These are phyloP conservation scores for Teunomyces funiuensis DNA, from an alignment of 805 yeast genomes.

Conservation along the genomic window DNA sequence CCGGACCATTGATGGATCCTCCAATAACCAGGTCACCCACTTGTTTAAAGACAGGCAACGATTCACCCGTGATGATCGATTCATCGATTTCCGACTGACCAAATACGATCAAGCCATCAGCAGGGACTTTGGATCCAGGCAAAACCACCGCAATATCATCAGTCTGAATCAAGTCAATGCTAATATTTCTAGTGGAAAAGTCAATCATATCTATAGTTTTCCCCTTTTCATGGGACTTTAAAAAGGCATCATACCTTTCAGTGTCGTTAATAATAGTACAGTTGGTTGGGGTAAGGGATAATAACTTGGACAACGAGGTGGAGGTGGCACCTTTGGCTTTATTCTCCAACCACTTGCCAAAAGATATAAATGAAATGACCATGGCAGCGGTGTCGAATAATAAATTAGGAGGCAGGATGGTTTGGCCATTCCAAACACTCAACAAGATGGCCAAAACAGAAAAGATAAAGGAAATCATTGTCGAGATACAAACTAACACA, in stretches of 20 bases:
- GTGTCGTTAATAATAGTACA: conserved; percentile 61
- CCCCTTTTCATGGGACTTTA: conserved; percentile 11
- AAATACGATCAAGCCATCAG: conserved; percentile 78
- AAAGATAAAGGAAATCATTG: conserved; percentile 72
- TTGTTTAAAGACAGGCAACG: conserved; percentile 66
- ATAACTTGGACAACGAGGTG: conserved; percentile 75
- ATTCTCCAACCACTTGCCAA: conserved; percentile 91
- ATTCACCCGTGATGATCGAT: conserved; percentile 89
- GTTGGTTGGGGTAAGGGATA: conserved; percentile 76
- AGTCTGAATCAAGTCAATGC: conserved; percentile 74
- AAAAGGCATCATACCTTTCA: conserved; percentile 20
- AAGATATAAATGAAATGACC: conserved; percentile 77
- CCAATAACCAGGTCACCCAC: conserved; percentile 71
- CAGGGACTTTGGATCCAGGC: conserved; percentile 88
- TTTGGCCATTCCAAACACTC: conserved; percentile 43
- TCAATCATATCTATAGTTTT: conserved; percentile 17
- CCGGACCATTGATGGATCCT: conserved; percentile 86
- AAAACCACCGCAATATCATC: conserved; percentile 74
- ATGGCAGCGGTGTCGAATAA: conserved; percentile 86
- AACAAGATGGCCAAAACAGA: conserved; percentile 63
- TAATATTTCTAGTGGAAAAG: conserved; percentile 48
- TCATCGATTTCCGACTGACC: conserved; percentile 89
- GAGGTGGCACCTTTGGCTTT: conserved; percentile 94
- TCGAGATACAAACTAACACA: conserved; percentile 79
- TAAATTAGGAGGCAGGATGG: conserved; percentile 56